Evolutionary conservation across 192 early-diverging fungal species (phyloP).

Genomic region (Lobosporangium transversale): DNA sequence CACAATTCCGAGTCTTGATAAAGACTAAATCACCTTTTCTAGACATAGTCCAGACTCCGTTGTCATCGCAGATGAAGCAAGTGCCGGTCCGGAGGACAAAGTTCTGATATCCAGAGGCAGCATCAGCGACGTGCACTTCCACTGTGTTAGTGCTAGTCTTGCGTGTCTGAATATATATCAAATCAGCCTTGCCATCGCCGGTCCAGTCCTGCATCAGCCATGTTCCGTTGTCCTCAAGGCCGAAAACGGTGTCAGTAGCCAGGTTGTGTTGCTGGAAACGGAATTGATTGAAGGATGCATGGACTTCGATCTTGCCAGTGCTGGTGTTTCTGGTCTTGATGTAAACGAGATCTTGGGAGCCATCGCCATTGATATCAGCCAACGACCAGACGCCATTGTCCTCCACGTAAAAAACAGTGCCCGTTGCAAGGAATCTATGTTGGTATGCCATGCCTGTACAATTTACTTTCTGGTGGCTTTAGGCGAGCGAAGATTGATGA

Average conservation of each 20-base stretch:
- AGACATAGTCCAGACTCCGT: constrained; percentile 13
- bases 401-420: constrained; percentile 1
- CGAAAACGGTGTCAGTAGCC: neutral
- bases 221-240: constrained; percentile 3
- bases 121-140: no score
- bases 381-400: constrained; percentile 8
- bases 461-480: constrained; percentile 1
- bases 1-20: neutral
- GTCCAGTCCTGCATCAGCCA: constrained; percentile 9
- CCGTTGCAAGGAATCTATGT: neutral
- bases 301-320: constrained; percentile 4
- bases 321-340: constrained; percentile 8
- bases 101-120: no score
- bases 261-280: constrained; percentile 6
- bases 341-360: constrained; percentile 1
- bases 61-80: neutral
- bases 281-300: neutral
- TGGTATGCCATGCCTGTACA: constrained; percentile 7
- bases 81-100: neutral
- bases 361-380: constrained; percentile 11
- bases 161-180: no score
- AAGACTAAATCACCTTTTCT: constrained; percentile 4
- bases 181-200: constrained; percentile 6
- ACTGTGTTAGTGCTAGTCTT: no score
- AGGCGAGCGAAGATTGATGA: no score